Base-by-base conservation (phyloP, 768 basidiomycete genomes). In the Rhizopogon sp. region DNA sequence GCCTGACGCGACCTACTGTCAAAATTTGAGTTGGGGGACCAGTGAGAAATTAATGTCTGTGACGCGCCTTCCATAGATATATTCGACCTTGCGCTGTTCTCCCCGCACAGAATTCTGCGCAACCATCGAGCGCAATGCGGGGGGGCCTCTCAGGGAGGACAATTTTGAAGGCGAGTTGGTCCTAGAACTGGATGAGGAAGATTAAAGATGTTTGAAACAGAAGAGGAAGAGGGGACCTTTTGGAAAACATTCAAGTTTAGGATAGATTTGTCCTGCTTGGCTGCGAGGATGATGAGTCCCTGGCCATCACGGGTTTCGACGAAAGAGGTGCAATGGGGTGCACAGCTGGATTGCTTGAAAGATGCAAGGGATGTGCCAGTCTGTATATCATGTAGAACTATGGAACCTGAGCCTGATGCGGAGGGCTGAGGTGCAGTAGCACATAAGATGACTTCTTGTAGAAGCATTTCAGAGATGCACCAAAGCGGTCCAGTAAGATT, bases 211-310 rank as follows among this genome's bases (percentile, higher is more conserved):
- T 35, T 14, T 20, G 8, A 5, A 52, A 35, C 16, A 25, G 7
- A 52, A 39, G 54, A 22, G 64, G 72, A 53, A 39, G 54, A 22
- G 64, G 72, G 53, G 58, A 90, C 96, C 77, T 93, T 95, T 79
- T 98, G 93, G 70, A 93, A 98, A 59, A 83, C 86, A 72, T 96
- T 98, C 16, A 94, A 87, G 64, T 96, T 87, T 60, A 97, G 64
- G 42, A 96, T 79, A 0, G 91, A 84, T 69, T 97, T 97, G 56
- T n/a, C n/a, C n/a, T 94, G 82, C 66, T 97, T 94, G 2, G 86
- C 84, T 31, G 91, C 85, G 20, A 97, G 77, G 52, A 97, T 78
- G 55, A 93, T 77, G 1, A 95, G 94, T 22, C 96, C 97, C 58
- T 84, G 80, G 0, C 85, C 85, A 66, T 84, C 20, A 20, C 72